Percentiles rank a stretch among this genome's conserved stretches.
Evolutionary conservation across 2,329 filamentous ascomycete genomes (phyloP).

Genomic region (Cordyceps fumosorosea): DNA sequence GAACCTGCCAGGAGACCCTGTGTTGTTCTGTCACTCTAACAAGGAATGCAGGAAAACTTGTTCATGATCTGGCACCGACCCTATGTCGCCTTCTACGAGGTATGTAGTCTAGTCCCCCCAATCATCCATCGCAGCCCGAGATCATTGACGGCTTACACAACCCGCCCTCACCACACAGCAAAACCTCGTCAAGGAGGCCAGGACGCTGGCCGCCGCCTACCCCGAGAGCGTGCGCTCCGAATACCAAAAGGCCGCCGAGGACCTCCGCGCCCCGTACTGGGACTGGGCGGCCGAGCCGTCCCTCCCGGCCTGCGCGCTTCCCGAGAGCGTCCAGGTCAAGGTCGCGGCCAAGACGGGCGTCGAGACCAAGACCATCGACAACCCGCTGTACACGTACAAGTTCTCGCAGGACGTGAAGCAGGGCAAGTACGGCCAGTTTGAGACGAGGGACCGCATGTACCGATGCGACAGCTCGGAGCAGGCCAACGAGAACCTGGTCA

Average conservation of each 20-base stretch:
- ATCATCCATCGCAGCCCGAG: no score
- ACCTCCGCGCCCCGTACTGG: slow-evolving; percentile 46
- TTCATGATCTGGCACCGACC: slow-evolving; percentile 52
- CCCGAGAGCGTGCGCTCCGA: slow-evolving; percentile 23
- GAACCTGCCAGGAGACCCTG: neutral
- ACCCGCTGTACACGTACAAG: slow-evolving; percentile 46
- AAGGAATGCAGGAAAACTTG: slow-evolving; percentile 33
- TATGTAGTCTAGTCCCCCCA: slow-evolving; percentile 21
- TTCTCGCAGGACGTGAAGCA: slow-evolving; percentile 37
- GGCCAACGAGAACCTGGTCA: slow-evolving; percentile 30
- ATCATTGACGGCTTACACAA: neutral
- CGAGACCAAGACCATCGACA: slow-evolving; percentile 32
- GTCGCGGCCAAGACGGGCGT: slow-evolving; percentile 31
- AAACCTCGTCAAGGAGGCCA: slow-evolving; percentile 40
- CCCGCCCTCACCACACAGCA: slow-evolving; percentile 35
- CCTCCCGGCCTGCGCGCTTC: slow-evolving; percentile 35
- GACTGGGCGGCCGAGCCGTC: slow-evolving; percentile 41
- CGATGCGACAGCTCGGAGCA: slow-evolving; percentile 31
- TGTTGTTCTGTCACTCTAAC: neutral
- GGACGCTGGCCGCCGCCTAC: slow-evolving; percentile 40
- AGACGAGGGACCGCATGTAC: slow-evolving; percentile 16
- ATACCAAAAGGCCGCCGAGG: slow-evolving; percentile 40
- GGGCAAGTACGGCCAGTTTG: slow-evolving; percentile 31
- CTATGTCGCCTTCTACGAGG: slow-evolving; percentile 49
- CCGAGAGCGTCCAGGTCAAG: slow-evolving; percentile 31